Evolutionary conservation across 2,329 filamentous ascomycete genomes (phyloP).

Genomic region (Penicillium sp.): DNA sequence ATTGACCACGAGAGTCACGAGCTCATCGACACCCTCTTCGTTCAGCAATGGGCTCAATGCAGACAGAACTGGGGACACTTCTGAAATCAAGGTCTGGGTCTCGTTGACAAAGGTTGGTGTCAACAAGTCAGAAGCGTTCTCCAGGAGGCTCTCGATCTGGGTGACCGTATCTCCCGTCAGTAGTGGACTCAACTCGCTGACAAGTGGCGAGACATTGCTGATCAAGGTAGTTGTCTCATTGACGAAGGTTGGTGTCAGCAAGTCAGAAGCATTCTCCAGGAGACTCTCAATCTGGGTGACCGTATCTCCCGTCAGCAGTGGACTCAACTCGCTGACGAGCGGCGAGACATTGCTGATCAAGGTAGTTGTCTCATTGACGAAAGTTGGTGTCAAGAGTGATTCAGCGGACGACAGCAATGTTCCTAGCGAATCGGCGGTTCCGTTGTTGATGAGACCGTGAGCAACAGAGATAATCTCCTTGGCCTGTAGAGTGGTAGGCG

Average conservation of each 20-base stretch:
- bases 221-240: slow-evolving; percentile 20
- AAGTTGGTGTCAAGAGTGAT: slow-evolving; percentile 12
- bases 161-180: slow-evolving; percentile 25
- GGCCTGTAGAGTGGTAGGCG: slow-evolving; percentile 28
- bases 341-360: slow-evolving; percentile 19
- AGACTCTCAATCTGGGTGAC: slow-evolving; percentile 20
- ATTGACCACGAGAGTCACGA: slow-evolving; percentile 13
- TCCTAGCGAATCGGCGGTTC: slow-evolving; percentile 2
- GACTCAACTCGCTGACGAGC: slow-evolving; percentile 18
- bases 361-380: slow-evolving; percentile 15
- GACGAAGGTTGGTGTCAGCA: slow-evolving; percentile 21
- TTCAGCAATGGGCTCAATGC: slow-evolving; percentile 14
- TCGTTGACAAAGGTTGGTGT: slow-evolving; percentile 20
- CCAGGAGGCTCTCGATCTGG: slow-evolving; percentile 17
- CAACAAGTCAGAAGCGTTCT: slow-evolving; percentile 23
- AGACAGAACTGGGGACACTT: slow-evolving; percentile 19
- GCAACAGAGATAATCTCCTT: slow-evolving; percentile 18
- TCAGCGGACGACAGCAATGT: slow-evolving; percentile 9
- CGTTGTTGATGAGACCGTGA: slow-evolving; percentile 10
- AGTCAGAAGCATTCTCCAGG: slow-evolving; percentile 21
- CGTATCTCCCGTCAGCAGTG: slow-evolving; percentile 23
- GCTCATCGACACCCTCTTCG: slow-evolving; percentile 13
- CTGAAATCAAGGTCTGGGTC: slow-evolving; percentile 13
- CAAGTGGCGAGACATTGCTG: slow-evolving; percentile 11
- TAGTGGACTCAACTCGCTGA: slow-evolving; percentile 20